A percentile compares a stretch with the other conserved stretches of the same genome.
Conservation (phyloP, 2,329 filamentous ascomycete species). For the Paecilomyces sp. region DNA sequence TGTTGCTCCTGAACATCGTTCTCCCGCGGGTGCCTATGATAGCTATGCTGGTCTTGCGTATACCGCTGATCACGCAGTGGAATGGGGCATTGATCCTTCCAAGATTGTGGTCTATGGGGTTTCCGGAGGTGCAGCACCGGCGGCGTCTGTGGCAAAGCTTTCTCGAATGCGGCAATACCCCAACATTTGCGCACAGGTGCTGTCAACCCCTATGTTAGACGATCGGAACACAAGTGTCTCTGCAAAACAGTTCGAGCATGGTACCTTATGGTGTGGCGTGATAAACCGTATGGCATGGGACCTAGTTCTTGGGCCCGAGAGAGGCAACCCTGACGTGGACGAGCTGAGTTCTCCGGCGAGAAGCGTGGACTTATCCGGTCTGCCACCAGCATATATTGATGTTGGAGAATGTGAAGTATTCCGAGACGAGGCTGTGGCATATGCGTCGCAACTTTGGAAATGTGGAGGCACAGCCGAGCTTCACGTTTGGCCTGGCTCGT, state of each 20-base stretch:
- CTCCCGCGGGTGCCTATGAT: slow-evolving; percentile 7
- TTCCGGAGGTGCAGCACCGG: slow-evolving; percentile 36
- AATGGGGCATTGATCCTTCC: slow-evolving; percentile 31
- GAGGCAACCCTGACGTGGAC: background rate
- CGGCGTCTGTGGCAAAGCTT: slow-evolving; percentile 28
- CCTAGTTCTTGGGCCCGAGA: background rate
- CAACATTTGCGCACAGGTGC: slow-evolving; percentile 29
- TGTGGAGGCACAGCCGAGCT: slow-evolving; percentile 33
- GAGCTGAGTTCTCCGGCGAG: background rate
- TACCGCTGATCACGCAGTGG: slow-evolving; percentile 24
- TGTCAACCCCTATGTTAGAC: slow-evolving; percentile 42
- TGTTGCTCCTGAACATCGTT: slow-evolving; percentile 9
- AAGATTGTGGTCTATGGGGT: slow-evolving; percentile 34
- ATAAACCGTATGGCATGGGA: background rate
- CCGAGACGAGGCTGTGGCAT: slow-evolving; percentile 31
- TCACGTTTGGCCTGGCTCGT: slow-evolving; percentile 33
- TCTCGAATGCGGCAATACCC: slow-evolving; percentile 21
- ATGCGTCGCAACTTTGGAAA: slow-evolving; percentile 30
- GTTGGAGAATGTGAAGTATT: slow-evolving; percentile 38
- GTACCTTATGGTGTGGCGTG: slow-evolving; percentile 20
- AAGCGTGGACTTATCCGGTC: slow-evolving; percentile 15
- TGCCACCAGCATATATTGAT: slow-evolving; percentile 38
- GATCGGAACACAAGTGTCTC: slow-evolving; percentile 18
- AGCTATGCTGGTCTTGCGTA: slow-evolving; percentile 22
- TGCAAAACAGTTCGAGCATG: slow-evolving; percentile 17